Evolutionary conservation across 495 filamentous ascomycete species (phyloP).

Genomic region (Friedmanniomyces simplex): DNA sequence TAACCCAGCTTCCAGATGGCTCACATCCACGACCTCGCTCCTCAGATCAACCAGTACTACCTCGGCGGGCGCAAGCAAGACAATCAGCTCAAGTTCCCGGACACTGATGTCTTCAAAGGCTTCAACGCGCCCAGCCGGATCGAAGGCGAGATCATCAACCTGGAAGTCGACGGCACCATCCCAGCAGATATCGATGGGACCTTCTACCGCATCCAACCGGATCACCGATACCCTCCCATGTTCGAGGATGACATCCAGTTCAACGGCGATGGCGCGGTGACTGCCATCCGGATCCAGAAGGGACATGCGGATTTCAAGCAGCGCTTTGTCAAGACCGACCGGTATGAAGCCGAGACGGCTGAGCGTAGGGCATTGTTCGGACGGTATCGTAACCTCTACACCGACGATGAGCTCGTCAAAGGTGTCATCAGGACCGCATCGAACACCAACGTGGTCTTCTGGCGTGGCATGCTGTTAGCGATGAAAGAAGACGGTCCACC

Average conservation of each 20-base stretch:
- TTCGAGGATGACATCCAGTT: conserved; percentile 34
- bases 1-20: neutral
- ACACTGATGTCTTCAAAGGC: conserved; percentile 37
- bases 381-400: conserved; percentile 24
- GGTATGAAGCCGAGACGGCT: conserved; percentile 20
- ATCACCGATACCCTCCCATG: conserved; percentile 40
- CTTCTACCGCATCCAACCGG: conserved; percentile 44
- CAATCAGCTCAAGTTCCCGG: conserved; percentile 37
- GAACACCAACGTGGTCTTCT: conserved; percentile 25
- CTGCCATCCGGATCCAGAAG: conserved; percentile 42
- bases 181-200: neutral
- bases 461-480: conserved; percentile 22
- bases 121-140: conserved; percentile 38
- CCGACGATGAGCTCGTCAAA: conserved; percentile 24
- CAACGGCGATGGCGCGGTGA: conserved; percentile 33
- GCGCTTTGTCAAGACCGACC: conserved; percentile 23
- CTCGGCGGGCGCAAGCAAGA: conserved; percentile 1
- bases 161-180: conserved; percentile 41
- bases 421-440: conserved; percentile 21
- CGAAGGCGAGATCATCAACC: conserved; percentile 39
- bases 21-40: conserved; percentile 4
- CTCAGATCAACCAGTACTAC: neutral
- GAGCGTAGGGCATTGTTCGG: conserved; percentile 20
- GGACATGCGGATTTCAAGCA: conserved; percentile 33
- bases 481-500: conserved; percentile 26